phyloP scores from a whole-genome alignment of 1,284 basidiomycete genomes.

The Ustilago xerochloae region DNA sequence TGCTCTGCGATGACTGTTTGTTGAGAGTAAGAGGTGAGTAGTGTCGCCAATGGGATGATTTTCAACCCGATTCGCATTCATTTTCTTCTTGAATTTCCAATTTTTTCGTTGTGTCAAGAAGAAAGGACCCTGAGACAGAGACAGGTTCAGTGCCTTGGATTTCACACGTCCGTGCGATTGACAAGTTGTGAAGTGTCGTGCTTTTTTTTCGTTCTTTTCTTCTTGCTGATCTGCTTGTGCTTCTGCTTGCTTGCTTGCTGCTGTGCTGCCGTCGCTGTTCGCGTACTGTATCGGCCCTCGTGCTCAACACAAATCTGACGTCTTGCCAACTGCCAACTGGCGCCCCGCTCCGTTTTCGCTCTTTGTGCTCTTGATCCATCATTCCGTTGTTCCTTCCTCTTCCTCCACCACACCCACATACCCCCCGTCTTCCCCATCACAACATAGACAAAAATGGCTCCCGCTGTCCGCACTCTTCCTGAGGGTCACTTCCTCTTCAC shows the following conservation, averaged over 20 bases:
- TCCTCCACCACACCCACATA: conserved; percentile 1
- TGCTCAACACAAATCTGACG: background rate
- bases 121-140: conserved; percentile 12
- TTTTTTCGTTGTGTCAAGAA: conserved; percentile 5
- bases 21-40: background rate
- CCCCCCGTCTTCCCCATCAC: conserved; percentile 1
- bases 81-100: conserved; percentile 7
- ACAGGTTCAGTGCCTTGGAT: conserved; percentile 17
- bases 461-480: conserved; percentile 50
- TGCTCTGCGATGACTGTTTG: conserved; percentile 2
- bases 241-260: background rate
- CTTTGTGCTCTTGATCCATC: no score
- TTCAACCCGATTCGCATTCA: conserved; percentile 10
- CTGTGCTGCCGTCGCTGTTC: no score
- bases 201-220: background rate
- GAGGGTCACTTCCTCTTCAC: conserved; percentile 69
- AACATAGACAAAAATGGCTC: conserved; percentile 42
- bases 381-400: background rate
- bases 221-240: background rate
- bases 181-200: no score
- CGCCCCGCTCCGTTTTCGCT: no score
- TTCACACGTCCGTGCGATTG: conserved; percentile 23
- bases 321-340: background rate
- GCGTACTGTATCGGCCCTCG: no score
- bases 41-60: conserved; percentile 26